Percentiles rank a stretch among this genome's conserved stretches.
Evolutionary conservation across 106 monocot genomes (phyloP).

Genomic region (Xerophyta viscosa): DNA sequence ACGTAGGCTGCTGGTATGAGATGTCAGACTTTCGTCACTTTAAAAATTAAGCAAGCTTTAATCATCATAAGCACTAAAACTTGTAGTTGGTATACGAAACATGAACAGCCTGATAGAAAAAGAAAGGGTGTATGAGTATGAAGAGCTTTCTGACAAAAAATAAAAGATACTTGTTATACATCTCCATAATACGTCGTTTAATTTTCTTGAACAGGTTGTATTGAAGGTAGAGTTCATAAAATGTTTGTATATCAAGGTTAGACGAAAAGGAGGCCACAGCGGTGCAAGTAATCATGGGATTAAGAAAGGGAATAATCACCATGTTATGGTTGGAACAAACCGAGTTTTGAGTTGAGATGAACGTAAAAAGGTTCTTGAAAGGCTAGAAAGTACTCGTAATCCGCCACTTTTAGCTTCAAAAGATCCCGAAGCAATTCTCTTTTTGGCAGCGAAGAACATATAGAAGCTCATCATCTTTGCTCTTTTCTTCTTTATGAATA

Average conservation of each 20-base stretch:
- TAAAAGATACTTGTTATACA: too few relatives aligned
- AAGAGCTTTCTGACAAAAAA: too few relatives aligned
- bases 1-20: too few relatives aligned
- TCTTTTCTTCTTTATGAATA: neutral
- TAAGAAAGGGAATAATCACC: neutral
- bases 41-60: too few relatives aligned
- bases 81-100: too few relatives aligned
- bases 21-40: too few relatives aligned
- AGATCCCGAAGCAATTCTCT: slow-evolving; percentile 3
- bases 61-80: too few relatives aligned
- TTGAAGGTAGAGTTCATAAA: too few relatives aligned
- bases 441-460: neutral
- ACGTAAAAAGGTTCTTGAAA: neutral
- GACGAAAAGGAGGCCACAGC: neutral
- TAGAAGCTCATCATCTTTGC: neutral
- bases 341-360: neutral
- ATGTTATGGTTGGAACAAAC: neutral
- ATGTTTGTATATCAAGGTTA: neutral
- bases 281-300: neutral
- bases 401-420: neutral
- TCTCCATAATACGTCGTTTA: too few relatives aligned
- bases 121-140: too few relatives aligned
- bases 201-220: too few relatives aligned
- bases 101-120: slow-evolving; percentile 7
- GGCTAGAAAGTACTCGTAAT: slow-evolving; percentile 2